A percentile compares a stretch with the other conserved stretches of the same genome.
Conservation (phyloP, 2,329 filamentous ascomycete genomes). For the Ophiostoma novo-ulmi region DNA sequence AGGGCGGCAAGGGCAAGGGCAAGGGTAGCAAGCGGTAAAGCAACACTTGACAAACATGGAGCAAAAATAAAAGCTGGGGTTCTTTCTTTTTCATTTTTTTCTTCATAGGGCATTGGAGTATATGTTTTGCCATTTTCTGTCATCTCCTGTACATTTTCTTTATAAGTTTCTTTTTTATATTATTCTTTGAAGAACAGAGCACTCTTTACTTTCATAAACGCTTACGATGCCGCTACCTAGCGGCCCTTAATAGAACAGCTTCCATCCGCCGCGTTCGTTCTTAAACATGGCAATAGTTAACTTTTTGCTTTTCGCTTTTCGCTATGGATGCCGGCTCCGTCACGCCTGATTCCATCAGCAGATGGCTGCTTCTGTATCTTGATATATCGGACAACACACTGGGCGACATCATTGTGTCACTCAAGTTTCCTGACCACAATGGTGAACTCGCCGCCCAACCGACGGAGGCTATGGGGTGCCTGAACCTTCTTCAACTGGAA, state of each 20-base stretch:
- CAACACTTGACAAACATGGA: not conserved
- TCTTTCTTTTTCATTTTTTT: not conserved
- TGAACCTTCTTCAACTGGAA: not conserved
- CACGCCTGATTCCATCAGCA: not conserved
- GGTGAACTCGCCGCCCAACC: not conserved
- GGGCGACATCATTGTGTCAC: not conserved
- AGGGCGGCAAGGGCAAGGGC: not conserved
- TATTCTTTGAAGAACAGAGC: not conserved
- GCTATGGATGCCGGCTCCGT: not conserved
- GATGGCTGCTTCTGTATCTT: not conserved
- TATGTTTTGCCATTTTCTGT: not conserved
- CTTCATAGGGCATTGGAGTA: not conserved
- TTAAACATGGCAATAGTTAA: too few species aligned
- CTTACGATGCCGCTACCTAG: too few species aligned
- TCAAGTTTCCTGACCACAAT: not conserved
- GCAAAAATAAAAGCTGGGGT: not conserved
- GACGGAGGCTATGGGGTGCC: not conserved
- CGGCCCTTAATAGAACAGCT: too few species aligned
- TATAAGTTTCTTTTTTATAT: not conserved
- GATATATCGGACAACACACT: not conserved
- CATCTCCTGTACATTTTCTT: not conserved
- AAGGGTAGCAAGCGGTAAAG: not conserved
- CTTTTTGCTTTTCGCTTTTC: too few species aligned
- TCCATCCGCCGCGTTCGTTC: too few species aligned
- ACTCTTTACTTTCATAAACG: too few species aligned